Conservation (phyloP, 202 grass and related monocot genomes). For the Panicum hallii region DNA sequence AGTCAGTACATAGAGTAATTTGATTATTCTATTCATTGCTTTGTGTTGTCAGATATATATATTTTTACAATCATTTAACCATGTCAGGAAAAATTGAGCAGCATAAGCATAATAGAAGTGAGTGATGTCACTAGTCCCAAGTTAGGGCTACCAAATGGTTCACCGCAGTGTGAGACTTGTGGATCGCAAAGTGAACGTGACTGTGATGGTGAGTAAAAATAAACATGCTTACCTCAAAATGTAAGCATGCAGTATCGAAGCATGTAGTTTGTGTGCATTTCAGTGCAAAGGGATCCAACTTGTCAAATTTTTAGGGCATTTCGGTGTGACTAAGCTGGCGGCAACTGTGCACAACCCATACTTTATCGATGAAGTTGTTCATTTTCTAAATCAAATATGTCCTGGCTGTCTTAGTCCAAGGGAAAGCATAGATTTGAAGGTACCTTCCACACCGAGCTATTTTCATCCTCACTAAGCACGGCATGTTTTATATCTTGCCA, state of each 20-base stretch:
- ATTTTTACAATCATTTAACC: slow-evolving; percentile 33
- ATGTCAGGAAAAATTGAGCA: slow-evolving; percentile 77
- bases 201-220: slow-evolving; percentile 75
- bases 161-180: slow-evolving; percentile 71
- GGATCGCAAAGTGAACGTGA: slow-evolving; percentile 63
- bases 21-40: slow-evolving; percentile 23
- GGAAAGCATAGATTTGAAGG: slow-evolving; percentile 60
- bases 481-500: slow-evolving; percentile 12
- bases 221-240: not conserved
- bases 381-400: slow-evolving; percentile 90
- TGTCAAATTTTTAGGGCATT: slow-evolving; percentile 72
- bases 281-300: slow-evolving; percentile 33
- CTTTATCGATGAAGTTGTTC: slow-evolving; percentile 77
- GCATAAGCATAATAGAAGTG: slow-evolving; percentile 56
- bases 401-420: slow-evolving; percentile 68
- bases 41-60: not conserved
- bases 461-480: slow-evolving; percentile 39
- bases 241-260: slow-evolving; percentile 20
- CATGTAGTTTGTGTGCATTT: slow-evolving; percentile 29
- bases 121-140: slow-evolving; percentile 80
- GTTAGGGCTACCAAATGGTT: slow-evolving; percentile 75
- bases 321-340: slow-evolving; percentile 73
- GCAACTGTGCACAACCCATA: slow-evolving; percentile 76
- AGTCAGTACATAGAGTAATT: slow-evolving; percentile 3
- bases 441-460: slow-evolving; percentile 23